Evolutionary conservation across 2,329 filamentous ascomycete species (phyloP), one percentile per base, ranked within the genome.

Genomic region (Zasmidium cellare): DNA sequence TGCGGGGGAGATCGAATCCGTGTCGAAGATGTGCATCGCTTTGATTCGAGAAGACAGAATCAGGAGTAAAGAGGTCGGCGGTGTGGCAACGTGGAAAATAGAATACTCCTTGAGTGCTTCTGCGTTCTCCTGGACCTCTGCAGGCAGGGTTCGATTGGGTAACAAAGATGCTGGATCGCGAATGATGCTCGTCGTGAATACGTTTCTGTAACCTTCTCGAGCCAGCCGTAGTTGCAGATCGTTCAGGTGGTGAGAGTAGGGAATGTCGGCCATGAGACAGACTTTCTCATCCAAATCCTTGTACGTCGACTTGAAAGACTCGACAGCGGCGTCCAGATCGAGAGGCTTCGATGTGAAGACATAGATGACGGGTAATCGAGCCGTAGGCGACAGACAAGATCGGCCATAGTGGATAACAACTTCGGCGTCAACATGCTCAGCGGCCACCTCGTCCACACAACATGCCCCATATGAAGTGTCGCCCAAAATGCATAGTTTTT

Each of bases 391-490:
- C 22, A 99, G 80, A 71, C 94, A 99, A 0, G 93, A 89, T 53
- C 94, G 83, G 2, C 94, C 94, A 68, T 97, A 99, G 73, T 99
- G 94, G 14, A 99, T 88, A 1, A 97, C 90, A 0, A 92, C 90
- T 61, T 97, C 89, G 6, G 94, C 92, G 68, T 91, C 84, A 16
- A 91, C 89, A 72, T 99, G 94, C 73, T 99, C 92, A 2, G 94
- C 94, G 0, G 94, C 94, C 44, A 97, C 88, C 77, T 99, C 94
- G 70, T 99, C 94, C 18, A 97, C 92, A 70, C 94, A 99, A 76
- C 94, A 99, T 0, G 93, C 88, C 59, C 94, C 96, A 75, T 97
- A 99, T 1, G 93, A 97, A 2, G 94, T 97, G 74, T 99, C 94
- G 28, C 89, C 94, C 18, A 99, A 80, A 59, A 99, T 92, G 67